phyloP scores from a whole-genome alignment of 2,329 filamentous ascomycete genomes.

The Monosporascus sp. region DNA sequence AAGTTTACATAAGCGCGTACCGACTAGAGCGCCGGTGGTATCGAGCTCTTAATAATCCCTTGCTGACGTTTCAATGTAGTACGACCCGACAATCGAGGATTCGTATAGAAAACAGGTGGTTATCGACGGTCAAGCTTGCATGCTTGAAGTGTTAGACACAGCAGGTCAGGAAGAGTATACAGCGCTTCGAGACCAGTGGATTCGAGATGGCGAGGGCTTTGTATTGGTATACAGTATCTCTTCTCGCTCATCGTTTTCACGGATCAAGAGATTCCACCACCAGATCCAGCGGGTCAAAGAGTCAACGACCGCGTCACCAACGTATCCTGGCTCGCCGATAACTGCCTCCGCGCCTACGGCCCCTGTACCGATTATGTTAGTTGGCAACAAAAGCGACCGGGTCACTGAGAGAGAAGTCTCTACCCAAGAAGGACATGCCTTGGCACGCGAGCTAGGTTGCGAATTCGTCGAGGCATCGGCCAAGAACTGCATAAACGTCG shows the following conservation, averaged over 20 bases:
- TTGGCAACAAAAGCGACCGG: conserved; percentile 97
- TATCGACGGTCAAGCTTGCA: conserved; percentile 92
- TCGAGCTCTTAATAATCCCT: neutral
- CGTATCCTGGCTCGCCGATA: conserved; percentile 71
- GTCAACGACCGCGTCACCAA: conserved; percentile 70
- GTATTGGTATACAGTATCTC: conserved; percentile 98
- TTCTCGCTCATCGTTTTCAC: conserved; percentile 87
- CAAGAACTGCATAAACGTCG: conserved; percentile 97
- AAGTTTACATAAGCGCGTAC: neutral
- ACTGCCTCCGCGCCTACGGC: conserved; percentile 54
- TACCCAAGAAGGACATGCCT: conserved; percentile 87
- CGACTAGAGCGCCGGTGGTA: neutral
- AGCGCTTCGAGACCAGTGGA: conserved; percentile 95
- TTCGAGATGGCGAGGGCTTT: conserved; percentile 94
- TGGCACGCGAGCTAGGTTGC: conserved; percentile 88
- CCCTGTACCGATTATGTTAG: conserved; percentile 91
- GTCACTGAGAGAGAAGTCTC: conserved; percentile 95
- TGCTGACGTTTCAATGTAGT: conserved; percentile 41
- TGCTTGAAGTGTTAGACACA: conserved; percentile 96
- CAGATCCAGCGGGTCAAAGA: conserved; percentile 98
- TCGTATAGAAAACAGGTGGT: conserved; percentile 86
- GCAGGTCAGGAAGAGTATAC: conserved; percentile 99
- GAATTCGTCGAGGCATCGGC: conserved; percentile 96
- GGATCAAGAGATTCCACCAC: conserved; percentile 92
- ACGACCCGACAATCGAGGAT: conserved; percentile 84